phyloP scores from a whole-genome alignment of 176 grass and related monocot genomes.

The Eragrostis curvula region DNA sequence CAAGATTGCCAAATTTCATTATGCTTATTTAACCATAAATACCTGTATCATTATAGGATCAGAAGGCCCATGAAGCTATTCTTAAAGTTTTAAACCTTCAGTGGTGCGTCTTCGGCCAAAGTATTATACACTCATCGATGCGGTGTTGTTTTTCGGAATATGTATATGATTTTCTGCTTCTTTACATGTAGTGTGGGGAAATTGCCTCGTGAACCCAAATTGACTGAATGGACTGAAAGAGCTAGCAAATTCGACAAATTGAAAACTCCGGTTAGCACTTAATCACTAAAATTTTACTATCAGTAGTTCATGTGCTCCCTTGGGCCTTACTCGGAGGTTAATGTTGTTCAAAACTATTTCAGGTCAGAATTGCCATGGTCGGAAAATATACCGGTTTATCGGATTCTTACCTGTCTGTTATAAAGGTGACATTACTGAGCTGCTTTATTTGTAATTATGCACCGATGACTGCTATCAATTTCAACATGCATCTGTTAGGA shows the following conservation, averaged over 20 bases:
- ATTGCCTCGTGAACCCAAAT: constrained; percentile 50
- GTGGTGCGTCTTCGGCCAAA: constrained; percentile 47
- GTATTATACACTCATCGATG: constrained; percentile 18
- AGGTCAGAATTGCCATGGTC: constrained; percentile 91
- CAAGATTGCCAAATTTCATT: constrained; percentile 13
- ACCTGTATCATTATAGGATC: constrained; percentile 50
- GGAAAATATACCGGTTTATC: constrained; percentile 82
- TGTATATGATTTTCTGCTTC: constrained; percentile 22
- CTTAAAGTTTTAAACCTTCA: constrained; percentile 72
- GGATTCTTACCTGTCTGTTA: constrained; percentile 77
- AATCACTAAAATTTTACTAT: not conserved
- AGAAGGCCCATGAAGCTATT: constrained; percentile 93
- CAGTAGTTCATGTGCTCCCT: not conserved
- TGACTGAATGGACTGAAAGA: constrained; percentile 80
- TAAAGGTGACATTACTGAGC: constrained; percentile 58
- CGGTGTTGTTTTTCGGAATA: constrained; percentile 14
- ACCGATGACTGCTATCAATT: not conserved
- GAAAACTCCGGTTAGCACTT: constrained; percentile 56
- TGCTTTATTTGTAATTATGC: not conserved
- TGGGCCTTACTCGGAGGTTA: constrained; percentile 5
- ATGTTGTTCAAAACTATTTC: constrained; percentile 13
- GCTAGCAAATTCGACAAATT: constrained; percentile 70
- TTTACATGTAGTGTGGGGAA: constrained; percentile 45
- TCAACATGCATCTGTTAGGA: not conserved
- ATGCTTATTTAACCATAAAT: constrained; percentile 17